Evolutionary conservation across 2,329 filamentous ascomycete genomes (phyloP).

Genomic region (Aspergillus fructus): DNA sequence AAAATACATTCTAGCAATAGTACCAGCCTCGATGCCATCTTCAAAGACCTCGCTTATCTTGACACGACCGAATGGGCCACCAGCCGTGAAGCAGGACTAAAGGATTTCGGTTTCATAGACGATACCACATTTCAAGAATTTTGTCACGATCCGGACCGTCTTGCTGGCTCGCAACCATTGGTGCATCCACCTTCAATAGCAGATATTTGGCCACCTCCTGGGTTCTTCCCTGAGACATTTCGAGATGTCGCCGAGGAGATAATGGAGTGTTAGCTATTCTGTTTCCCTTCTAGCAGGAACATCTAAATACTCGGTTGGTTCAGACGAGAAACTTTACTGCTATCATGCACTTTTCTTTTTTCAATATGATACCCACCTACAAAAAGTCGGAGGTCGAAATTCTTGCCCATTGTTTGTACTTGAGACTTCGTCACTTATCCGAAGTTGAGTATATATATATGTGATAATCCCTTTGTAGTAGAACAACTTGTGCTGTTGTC

Average conservation of each 20-base stretch:
- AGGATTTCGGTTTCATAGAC: slow-evolving; percentile 46
- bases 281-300: no score
- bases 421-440: background rate
- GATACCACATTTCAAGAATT: slow-evolving; percentile 46
- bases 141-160: slow-evolving; percentile 45
- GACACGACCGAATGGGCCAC: slow-evolving; percentile 46
- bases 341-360: background rate
- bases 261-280: slow-evolving; percentile 14
- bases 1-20: slow-evolving; percentile 9
- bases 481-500: background rate
- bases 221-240: slow-evolving; percentile 43
- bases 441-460: background rate
- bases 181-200: slow-evolving; percentile 41
- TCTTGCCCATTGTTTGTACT: background rate
- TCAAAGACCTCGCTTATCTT: slow-evolving; percentile 46
- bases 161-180: slow-evolving; percentile 36
- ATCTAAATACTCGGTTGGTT: background rate
- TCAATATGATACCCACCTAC: slow-evolving; percentile 9
- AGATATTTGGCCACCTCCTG: slow-evolving; percentile 45
- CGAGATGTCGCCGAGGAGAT: slow-evolving; percentile 26
- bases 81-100: slow-evolving; percentile 41
- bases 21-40: slow-evolving; percentile 44
- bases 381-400: background rate
- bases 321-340: background rate
- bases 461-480: background rate